Percentiles rank a stretch among this genome's conserved stretches.
Conservation (phyloP, 352 stramenopile genomes). For the Phytophthora nicotianae region DNA sequence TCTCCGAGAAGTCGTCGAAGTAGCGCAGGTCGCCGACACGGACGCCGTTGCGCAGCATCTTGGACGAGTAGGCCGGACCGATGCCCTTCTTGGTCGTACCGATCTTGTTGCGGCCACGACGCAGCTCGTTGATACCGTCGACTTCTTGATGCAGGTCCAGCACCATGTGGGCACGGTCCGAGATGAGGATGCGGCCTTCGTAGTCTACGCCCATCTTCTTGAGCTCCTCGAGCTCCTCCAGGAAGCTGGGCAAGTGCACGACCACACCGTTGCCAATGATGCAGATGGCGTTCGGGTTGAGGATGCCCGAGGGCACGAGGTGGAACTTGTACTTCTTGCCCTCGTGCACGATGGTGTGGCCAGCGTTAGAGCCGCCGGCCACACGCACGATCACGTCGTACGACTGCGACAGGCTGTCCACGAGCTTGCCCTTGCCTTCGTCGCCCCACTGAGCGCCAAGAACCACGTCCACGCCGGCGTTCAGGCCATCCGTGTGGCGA, state of each 20-base stretch:
- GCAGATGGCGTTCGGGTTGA: conserved; percentile 95
- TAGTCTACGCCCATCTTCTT: conserved; percentile 90
- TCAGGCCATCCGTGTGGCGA: conserved; percentile 67
- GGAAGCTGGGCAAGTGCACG: conserved; percentile 96
- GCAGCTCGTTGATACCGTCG: conserved; percentile 84
- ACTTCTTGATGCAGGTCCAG: conserved; percentile 98
- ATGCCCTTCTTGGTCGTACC: conserved; percentile 99
- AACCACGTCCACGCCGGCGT: conserved; percentile 91
- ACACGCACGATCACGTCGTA: conserved; percentile 98
- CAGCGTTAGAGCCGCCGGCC: conserved; percentile 97
- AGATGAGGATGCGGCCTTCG: conserved; percentile 96
- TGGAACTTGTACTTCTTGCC: conserved; percentile 99
- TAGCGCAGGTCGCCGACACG: conserved; percentile 95
- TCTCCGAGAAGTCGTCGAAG: conserved; percentile 89
- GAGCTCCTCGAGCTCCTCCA: conserved; percentile 94
- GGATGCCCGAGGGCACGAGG: conserved; percentile 97
- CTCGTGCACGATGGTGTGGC: conserved; percentile 99
- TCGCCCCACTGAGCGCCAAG: conserved; percentile 98
- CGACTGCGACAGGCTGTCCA: conserved; percentile 92
- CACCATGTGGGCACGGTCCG: conserved; percentile 98
- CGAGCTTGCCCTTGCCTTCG: conserved; percentile 99
- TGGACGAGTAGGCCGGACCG: conserved; percentile 98
- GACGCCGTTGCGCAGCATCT: conserved; percentile 98
- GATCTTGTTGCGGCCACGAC: conserved; percentile 96
- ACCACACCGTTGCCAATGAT: conserved; percentile 99